Percentiles rank a stretch among this genome's conserved stretches.
Conservation (phyloP, 306 rosid genomes). For the Abrus precatorius region DNA sequence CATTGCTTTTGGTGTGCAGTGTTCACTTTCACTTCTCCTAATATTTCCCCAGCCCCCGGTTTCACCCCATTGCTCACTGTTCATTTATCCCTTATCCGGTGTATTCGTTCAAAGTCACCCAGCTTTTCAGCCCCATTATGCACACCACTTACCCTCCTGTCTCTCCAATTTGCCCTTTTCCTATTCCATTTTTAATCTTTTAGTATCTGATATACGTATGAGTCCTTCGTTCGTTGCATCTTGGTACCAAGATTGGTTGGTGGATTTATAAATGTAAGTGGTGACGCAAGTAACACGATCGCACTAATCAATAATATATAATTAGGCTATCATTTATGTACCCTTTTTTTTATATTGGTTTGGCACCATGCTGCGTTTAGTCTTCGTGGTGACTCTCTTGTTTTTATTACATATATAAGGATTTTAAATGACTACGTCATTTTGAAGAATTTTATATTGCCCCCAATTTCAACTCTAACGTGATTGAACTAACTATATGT, state of each 20-base stretch:
- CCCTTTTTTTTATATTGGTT: background rate
- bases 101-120: slow-evolving; percentile 31
- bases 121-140: slow-evolving; percentile 44
- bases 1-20: slow-evolving; percentile 33
- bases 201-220: background rate
- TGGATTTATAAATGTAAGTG: slow-evolving; percentile 38
- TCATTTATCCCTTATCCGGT: slow-evolving; percentile 57
- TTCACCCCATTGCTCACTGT: slow-evolving; percentile 59
- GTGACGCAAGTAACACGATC: slow-evolving; percentile 44
- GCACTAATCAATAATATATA: background rate
- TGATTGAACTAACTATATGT: slow-evolving; percentile 13
- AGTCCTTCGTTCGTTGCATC: background rate
- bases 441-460: background rate
- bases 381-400: slow-evolving; percentile 22
- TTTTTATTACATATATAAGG: slow-evolving; percentile 28
- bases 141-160: slow-evolving; percentile 16
- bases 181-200: slow-evolving; percentile 17
- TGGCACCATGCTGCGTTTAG: background rate
- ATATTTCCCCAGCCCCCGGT: slow-evolving; percentile 6
- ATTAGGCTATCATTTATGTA: slow-evolving; percentile 34
- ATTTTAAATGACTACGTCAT: background rate
- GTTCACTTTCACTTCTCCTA: background rate
- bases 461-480: slow-evolving; percentile 7
- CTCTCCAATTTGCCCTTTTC: slow-evolving; percentile 39
- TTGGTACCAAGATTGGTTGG: slow-evolving; percentile 44